These are phyloP conservation scores for Boletus sensibilis DNA, from an alignment of 768 basidiomycete genomes.

Conservation along the genomic window DNA sequence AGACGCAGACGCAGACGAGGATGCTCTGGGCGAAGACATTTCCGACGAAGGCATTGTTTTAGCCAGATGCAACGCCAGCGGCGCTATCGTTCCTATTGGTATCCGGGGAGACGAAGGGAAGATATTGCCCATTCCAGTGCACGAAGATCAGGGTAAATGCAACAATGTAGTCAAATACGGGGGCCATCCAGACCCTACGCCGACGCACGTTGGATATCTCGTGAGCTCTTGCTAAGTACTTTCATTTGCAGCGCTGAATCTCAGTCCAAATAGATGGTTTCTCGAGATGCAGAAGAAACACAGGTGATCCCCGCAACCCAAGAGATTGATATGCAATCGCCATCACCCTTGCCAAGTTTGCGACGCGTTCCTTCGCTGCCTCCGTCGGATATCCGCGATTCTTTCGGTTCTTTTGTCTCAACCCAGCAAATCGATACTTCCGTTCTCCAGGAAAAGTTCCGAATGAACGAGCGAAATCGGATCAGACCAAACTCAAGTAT, in stretches of 20 bases:
- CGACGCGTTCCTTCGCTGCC: slow-evolving; percentile 23
- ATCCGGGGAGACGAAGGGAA: slow-evolving; percentile 54
- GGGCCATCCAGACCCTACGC: slow-evolving; percentile 51
- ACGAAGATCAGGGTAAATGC: slow-evolving; percentile 11
- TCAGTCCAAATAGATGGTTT: slow-evolving; percentile 16
- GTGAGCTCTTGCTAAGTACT: slow-evolving; percentile 35
- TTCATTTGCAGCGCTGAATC: neutral
- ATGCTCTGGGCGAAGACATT: slow-evolving; percentile 58
- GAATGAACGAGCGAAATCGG: slow-evolving; percentile 6
- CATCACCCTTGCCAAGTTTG: slow-evolving; percentile 20
- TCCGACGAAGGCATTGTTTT: slow-evolving; percentile 29
- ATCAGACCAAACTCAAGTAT: slow-evolving; percentile 43
- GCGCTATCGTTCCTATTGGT: slow-evolving; percentile 48
- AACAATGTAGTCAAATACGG: slow-evolving; percentile 37
- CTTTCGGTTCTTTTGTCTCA: slow-evolving; percentile 19
- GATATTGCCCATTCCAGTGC: slow-evolving; percentile 46
- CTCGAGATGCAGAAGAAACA: slow-evolving; percentile 46
- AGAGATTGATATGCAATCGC: slow-evolving; percentile 27
- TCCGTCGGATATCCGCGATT: slow-evolving; percentile 26
- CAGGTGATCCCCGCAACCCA: slow-evolving; percentile 43
- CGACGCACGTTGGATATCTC: slow-evolving; percentile 54
- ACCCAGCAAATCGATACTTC: slow-evolving; percentile 40
- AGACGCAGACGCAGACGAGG: slow-evolving; percentile 54
- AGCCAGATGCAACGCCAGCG: slow-evolving; percentile 19
- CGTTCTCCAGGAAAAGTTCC: slow-evolving; percentile 34